Percentiles rank a stretch among this genome's conserved stretches.
Evolutionary conservation across 2,329 filamentous ascomycete species (phyloP).

Genomic region (Trichoderma breve): DNA sequence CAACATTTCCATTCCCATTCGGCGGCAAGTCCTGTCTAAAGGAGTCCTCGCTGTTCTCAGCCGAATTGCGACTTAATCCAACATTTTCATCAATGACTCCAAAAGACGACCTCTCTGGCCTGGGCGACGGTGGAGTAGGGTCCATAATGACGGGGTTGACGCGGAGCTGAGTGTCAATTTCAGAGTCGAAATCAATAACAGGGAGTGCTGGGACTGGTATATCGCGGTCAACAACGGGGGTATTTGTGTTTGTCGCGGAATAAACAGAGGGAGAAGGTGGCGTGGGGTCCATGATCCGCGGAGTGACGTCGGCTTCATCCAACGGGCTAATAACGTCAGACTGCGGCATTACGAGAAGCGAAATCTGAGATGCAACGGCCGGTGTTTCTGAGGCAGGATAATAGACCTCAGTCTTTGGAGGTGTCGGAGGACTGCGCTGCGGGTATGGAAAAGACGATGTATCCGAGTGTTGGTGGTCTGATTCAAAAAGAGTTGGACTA

Average conservation of each 20-base stretch:
- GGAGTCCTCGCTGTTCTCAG: background rate
- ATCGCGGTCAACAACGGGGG: constrained; percentile 10
- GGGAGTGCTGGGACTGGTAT: constrained; percentile 23
- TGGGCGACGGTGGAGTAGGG: constrained; percentile 32
- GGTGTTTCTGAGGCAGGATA: background rate
- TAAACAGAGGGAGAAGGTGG: constrained; percentile 8
- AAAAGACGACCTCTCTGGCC: constrained; percentile 23
- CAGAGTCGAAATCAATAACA: constrained; percentile 25
- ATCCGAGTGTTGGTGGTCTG: constrained; percentile 6
- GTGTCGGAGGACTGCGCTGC: constrained; percentile 13
- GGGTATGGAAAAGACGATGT: constrained; percentile 7
- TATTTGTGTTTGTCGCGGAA: background rate
- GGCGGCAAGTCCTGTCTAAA: background rate
- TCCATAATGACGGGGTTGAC: constrained; percentile 31
- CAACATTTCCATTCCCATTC: background rate
- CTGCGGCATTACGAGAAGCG: background rate
- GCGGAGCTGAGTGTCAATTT: constrained; percentile 21
- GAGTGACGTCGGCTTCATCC: background rate
- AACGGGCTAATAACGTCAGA: constrained; percentile 2
- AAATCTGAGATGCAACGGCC: constrained; percentile 7
- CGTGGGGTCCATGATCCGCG: constrained; percentile 27
- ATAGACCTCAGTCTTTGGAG: background rate
- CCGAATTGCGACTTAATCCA: background rate
- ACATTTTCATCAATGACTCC: background rate
- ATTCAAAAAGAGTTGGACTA: background rate